Percentiles rank a stretch among this genome's conserved stretches.
Evolutionary conservation across 768 basidiomycete genomes (phyloP).

Genomic region (Hericium rajendrae): DNA sequence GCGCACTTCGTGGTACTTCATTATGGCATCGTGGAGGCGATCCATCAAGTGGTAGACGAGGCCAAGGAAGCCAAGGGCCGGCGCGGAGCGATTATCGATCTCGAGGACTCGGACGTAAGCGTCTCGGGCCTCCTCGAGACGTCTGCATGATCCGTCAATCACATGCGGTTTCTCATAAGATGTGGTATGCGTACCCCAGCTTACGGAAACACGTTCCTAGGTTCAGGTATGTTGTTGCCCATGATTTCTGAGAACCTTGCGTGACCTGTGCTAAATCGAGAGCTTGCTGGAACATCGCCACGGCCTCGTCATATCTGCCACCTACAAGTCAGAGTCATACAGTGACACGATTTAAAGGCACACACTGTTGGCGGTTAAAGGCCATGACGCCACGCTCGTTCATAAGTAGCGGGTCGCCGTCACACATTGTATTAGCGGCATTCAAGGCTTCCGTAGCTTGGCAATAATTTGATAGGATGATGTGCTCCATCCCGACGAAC

Average conservation of each 20-base stretch:
- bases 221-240: slow-evolving; percentile 88
- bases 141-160: slow-evolving; percentile 18
- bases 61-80: slow-evolving; percentile 83
- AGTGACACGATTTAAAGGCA: not conserved
- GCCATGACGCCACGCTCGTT: slow-evolving; percentile 94
- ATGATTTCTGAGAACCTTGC: slow-evolving; percentile 75
- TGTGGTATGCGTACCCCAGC: slow-evolving; percentile 43
- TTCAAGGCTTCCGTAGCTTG: slow-evolving; percentile 85
- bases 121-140: slow-evolving; percentile 50
- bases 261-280: slow-evolving; percentile 77
- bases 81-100: slow-evolving; percentile 75
- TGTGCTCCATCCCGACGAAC: slow-evolving; percentile 98
- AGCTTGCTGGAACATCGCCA: slow-evolving; percentile 60
- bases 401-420: slow-evolving; percentile 78
- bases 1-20: slow-evolving; percentile 86
- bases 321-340: too few relatives aligned
- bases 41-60: slow-evolving; percentile 74
- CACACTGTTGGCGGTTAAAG: slow-evolving; percentile 77
- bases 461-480: slow-evolving; percentile 71
- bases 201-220: slow-evolving; percentile 85
- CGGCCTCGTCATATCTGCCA: slow-evolving; percentile 66
- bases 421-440: slow-evolving; percentile 73
- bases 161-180: not conserved
- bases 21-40: slow-evolving; percentile 70
- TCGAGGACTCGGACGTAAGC: slow-evolving; percentile 76